phyloP scores from a whole-genome alignment of 192 early-diverging fungal species.

The Podila epicladia region DNA sequence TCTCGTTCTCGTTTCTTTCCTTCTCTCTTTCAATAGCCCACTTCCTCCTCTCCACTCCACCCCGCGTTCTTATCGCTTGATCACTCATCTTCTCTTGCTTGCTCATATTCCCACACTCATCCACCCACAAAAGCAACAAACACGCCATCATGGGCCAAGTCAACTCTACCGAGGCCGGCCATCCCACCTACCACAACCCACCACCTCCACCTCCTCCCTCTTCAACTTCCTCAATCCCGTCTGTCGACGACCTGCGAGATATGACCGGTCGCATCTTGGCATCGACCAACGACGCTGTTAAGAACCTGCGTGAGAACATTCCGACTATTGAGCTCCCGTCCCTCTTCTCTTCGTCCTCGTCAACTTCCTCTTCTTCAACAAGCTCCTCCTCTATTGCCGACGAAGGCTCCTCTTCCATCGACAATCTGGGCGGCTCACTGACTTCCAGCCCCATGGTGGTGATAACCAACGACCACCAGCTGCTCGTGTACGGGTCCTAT shows the following conservation, averaged over 20 bases:
- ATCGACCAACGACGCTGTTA: constrained; percentile 15
- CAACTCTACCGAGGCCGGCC: constrained; percentile 22
- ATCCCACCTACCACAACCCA: not conserved
- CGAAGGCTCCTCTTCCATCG: not conserved
- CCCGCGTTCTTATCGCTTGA: not conserved
- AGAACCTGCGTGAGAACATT: constrained; percentile 40
- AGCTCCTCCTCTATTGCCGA: not conserved
- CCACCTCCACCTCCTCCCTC: not conserved
- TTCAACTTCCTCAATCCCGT: constrained; percentile 13
- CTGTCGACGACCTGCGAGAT: constrained; percentile 38
- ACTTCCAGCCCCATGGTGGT: constrained; percentile 2
- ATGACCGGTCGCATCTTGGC: constrained; percentile 30
- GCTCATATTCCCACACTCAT: too few relatives aligned
- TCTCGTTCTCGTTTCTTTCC: not conserved
- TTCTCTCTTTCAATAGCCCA: not conserved
- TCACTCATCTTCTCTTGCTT: not conserved
- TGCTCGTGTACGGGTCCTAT: constrained; percentile 14
- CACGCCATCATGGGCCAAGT: constrained; percentile 35
- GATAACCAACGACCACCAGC: not conserved
- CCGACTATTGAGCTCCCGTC: constrained; percentile 19
- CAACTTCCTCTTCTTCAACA: not conserved
- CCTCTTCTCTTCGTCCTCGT: constrained; percentile 3
- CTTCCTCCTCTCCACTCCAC: not conserved
- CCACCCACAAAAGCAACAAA: not conserved
- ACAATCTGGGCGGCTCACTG: not conserved